A percentile compares a stretch with the other conserved stretches of the same genome.
Evolutionary conservation across 1,284 basidiomycete genomes (phyloP).

Genomic region (Coniferiporia sulphurascens): DNA sequence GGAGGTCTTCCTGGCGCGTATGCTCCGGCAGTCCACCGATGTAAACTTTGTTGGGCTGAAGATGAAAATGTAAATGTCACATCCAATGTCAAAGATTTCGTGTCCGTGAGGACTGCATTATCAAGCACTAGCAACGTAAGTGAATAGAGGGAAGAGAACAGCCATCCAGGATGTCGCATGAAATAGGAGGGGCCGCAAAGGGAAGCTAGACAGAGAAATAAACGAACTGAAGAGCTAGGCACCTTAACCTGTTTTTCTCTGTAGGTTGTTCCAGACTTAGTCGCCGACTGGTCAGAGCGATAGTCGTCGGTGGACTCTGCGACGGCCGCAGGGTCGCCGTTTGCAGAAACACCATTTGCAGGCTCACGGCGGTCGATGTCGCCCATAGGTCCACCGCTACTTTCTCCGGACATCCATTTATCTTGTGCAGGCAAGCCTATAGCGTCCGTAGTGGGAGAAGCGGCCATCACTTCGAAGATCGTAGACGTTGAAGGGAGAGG

Average conservation of each 20-base stretch:
- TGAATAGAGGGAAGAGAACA: constrained; percentile 21
- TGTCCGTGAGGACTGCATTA: constrained; percentile 39
- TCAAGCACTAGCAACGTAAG: constrained; percentile 18
- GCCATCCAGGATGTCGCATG: constrained; percentile 19
- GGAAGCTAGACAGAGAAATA: constrained; percentile 20
- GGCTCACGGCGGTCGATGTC: constrained; percentile 40
- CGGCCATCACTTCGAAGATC: constrained; percentile 42
- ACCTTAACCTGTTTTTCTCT: constrained; percentile 85
- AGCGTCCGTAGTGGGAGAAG: constrained; percentile 36
- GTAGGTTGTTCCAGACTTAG: constrained; percentile 44
- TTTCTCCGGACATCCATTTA: constrained; percentile 52
- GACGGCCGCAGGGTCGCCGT: constrained; percentile 29
- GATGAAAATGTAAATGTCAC: constrained; percentile 63
- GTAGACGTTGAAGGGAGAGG: constrained; percentile 1
- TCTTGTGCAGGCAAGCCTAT: constrained; percentile 32
- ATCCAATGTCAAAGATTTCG: constrained; percentile 36
- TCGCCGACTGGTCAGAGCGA: constrained; percentile 30
- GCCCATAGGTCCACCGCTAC: constrained; percentile 44
- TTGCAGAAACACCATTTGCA: constrained; percentile 36
- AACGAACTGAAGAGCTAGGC: constrained; percentile 56
- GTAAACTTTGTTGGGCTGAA: constrained; percentile 85
- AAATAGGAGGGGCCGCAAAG: constrained; percentile 15
- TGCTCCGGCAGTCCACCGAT: constrained; percentile 82
- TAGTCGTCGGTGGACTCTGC: constrained; percentile 43
- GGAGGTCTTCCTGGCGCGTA: constrained; percentile 76